Base-by-base conservation (phyloP, 2,329 filamentous ascomycete genomes). In the Ophiognomonia clavigignenti-juglandacearum region DNA sequence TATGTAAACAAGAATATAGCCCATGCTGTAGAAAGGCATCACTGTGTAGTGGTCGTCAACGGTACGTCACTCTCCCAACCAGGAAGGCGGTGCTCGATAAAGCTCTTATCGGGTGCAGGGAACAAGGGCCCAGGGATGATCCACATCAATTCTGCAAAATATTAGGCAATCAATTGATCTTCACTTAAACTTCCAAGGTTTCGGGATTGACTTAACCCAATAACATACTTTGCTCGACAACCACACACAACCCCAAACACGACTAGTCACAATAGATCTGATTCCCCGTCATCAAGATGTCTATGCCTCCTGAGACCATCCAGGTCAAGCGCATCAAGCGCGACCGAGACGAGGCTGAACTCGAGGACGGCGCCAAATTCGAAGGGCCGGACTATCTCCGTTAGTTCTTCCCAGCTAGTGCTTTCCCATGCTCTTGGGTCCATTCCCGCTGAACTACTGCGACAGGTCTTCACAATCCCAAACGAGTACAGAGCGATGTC, bases 231-330 rank as follows among this genome's bases (percentile, higher is more conserved):
- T n/a, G n/a, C n/a, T n/a, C n/a, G n/a, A n/a, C n/a, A n/a, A n/a
- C n/a, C 31, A n/a, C 6, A 18, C 7, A 13, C 4, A 13, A 13
- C 34, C 31, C 22, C 23, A 11, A 8, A 23, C 13, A 32, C 26
- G 26, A 29, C 29, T 31, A n/a, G 29, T 31, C 5, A 31, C 23
- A 27, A 29, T 6, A 26, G 10, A 23, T 13, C 2, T 23, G 19
- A 36, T 20, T 38, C 31, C 34, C 31, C 14, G 10, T 31, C 20
- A 26, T 23, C 53, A 45, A 39, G 45, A 81, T 81, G 77, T 78
- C 77, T 40, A 65, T 78, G 4, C 78, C 78, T 20, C 78, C 78
- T 22, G 72, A 78, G 51, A 65, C 77, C 40, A 82, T 82, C 61
- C 74, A 75, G 48, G 74, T 82, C 54, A 82, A 82, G 69, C 46